Base-by-base conservation (phyloP, 306 rosid species). In the Rosa chinensis region DNA sequence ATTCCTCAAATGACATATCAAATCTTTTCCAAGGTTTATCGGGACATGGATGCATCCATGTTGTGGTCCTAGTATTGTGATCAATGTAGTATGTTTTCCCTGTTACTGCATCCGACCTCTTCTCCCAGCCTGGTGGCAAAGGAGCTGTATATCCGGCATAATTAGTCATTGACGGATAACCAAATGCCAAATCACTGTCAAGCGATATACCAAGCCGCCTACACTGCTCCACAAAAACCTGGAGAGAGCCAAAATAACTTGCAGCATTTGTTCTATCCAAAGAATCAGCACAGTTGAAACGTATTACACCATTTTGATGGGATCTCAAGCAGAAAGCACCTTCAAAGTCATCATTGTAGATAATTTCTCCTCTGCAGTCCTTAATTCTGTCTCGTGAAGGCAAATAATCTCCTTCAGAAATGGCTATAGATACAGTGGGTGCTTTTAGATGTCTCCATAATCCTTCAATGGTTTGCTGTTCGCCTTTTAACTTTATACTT, bases 211-310 rank as follows among this genome's bases (percentile, higher is more conserved):
- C 91, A 28, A 96, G 94, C 66, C 99, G 88, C 89, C 99, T 93
- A 84, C 99, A 96, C 88, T 96, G 99, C 92, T 96, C 99, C 77
- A 83, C 89, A 76, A 96, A 96, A 77, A 88, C 98, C 85, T 96
- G 98, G 81, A 96, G 99, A 81, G 92, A 83, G 67, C 97, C 98
- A 86, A 96, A 96, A 84, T 80, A 96, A 84, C 99, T 96, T 84
- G 99, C 99, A 75, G 99, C 99, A 89, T 96, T 96, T 66, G 99
- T 96, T 88, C 99, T 90, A 84, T 96, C 99, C 86, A 96, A 87
- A 79, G 99, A 96, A 88, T 96, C 99, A 0, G 99, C 99, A 88
- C 99, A 96, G 87, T 96, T 96, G 84, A 89, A 93, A 75, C 98
- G 98, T 78, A 91, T 64, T 47, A 92, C 89, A 80, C 99, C 99